Percentiles rank a stretch among this genome's conserved stretches.
Evolutionary conservation across 2,329 filamentous ascomycete genomes (phyloP).

Genomic region (Tolypocladium album): DNA sequence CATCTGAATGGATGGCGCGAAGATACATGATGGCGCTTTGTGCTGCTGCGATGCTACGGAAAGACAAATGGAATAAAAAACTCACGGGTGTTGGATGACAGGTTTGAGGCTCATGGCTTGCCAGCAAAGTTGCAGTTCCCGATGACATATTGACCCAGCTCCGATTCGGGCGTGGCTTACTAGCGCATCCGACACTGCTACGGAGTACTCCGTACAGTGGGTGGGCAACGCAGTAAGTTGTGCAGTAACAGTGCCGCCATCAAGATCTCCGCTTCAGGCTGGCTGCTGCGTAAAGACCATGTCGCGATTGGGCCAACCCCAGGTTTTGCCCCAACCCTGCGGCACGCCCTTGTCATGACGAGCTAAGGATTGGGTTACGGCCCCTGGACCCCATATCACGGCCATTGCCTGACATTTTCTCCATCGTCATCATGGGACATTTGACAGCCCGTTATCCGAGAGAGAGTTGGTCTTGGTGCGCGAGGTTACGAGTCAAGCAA

Average conservation of each 20-base stretch:
- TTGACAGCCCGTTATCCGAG: neutral
- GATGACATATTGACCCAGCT: neutral
- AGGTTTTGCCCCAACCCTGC: neutral
- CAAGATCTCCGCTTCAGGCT: neutral
- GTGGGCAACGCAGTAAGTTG: too few relatives aligned
- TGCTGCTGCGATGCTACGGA: neutral
- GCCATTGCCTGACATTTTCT: neutral
- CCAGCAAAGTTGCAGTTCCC: neutral
- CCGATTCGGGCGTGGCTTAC: neutral
- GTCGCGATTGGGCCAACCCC: neutral
- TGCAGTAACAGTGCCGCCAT: neutral
- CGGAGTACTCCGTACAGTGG: too few relatives aligned
- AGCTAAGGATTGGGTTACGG: neutral
- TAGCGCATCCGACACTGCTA: neutral
- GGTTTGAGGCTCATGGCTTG: neutral
- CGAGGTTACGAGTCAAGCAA: neutral
- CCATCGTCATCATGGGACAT: neutral
- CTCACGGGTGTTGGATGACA: neutral
- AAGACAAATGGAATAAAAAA: neutral
- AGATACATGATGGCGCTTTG: conserved; percentile 40
- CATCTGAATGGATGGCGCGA: conserved; percentile 40
- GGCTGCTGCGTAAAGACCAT: neutral
- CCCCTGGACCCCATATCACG: neutral
- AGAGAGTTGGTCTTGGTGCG: neutral
- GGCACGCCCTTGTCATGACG: neutral